Evolutionary conservation across 1,284 basidiomycete genomes (phyloP), one percentile per base, ranked within the genome.

Genomic region (Tylopilus orsonianus): DNA sequence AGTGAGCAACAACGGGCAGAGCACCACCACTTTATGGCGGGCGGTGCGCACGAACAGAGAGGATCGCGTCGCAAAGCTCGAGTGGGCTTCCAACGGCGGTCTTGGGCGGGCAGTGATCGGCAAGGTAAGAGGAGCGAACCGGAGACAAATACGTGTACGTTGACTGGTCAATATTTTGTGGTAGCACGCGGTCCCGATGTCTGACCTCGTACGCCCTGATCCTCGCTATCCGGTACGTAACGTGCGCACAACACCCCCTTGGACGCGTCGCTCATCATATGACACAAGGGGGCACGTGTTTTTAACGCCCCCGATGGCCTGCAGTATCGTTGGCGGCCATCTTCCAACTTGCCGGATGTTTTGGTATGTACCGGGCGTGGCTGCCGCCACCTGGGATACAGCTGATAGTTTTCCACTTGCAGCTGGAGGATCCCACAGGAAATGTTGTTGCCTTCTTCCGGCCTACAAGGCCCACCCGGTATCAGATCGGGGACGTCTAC

Each of bases 251-350:
- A 41, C 30, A 19, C 13, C 22, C 19, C 20, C n/a, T 18, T 44
- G 40, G 45, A 42, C 44, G 39, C 53, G 47, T 54, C 35, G 33
- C 53, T 56, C 49, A 60, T 49, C 36, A 35, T 53, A 48, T 56
- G 52, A 48, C 48, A 47, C 46, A 62, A 87, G 87, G 79, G 80
- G 61, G 71, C 71, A 52, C 80, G 85, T 42, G 68, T 75, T 52
- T 91, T 90, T 69, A 85, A 81, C 62, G 88, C 85, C 38, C 89
- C 89, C 47, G 89, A 91, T 65, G 88, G 88, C 46, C 76, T 81
- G 51, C 75, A 76, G 56, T 91, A 91, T 68, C 77, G 80, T 57
- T 91, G 89, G 88, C 75, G 81, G 58, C 85, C 83, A 20, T 80
- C 77, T 58, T 62, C 72, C 44, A 79, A 71, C 53, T 71, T 71